These are phyloP conservation scores for Boechera retrofracta DNA, from an alignment of 345 rosid genomes.

Conservation along the genomic window DNA sequence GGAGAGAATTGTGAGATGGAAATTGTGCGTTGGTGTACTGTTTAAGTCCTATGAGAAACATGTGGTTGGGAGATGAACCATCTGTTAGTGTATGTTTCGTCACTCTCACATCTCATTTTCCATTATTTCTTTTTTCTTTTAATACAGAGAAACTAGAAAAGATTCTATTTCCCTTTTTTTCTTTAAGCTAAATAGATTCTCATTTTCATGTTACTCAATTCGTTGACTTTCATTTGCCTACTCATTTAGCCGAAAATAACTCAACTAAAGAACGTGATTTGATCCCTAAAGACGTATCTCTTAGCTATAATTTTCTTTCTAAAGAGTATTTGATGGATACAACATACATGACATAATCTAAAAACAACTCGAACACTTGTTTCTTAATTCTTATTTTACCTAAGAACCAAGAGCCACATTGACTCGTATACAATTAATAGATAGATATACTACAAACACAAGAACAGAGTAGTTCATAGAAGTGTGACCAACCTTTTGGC, in stretches of 20 bases:
- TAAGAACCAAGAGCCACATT: conserved; percentile 20
- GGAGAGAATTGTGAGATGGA: conserved; percentile 39
- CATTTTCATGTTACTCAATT: conserved; percentile 15
- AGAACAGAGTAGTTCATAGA: conserved; percentile 30
- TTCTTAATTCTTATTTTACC: conserved; percentile 22
- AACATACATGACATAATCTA: neutral
- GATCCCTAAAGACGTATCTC: neutral
- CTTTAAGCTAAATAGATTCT: conserved; percentile 23
- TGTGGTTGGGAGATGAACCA: conserved; percentile 44
- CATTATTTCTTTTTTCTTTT: neutral
- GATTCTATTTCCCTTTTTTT: conserved; percentile 1
- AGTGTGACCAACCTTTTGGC: conserved; percentile 33
- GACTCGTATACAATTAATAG: conserved; percentile 34
- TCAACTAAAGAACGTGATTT: conserved; percentile 18
- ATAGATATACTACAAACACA: conserved; percentile 4
- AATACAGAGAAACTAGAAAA: conserved; percentile 4
- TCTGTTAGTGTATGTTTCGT: conserved; percentile 28
- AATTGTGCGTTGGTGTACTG: conserved; percentile 41
- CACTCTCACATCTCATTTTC: conserved; percentile 38
- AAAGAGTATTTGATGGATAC: conserved; percentile 22
- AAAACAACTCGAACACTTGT: neutral
- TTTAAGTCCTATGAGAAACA: conserved; percentile 26
- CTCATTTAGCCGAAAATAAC: neutral
- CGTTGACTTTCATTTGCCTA: conserved; percentile 33
- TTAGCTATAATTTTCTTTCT: conserved; percentile 25